phyloP scores from a whole-genome alignment of 2,329 filamentous ascomycete genomes.

The Claviceps citrina region DNA sequence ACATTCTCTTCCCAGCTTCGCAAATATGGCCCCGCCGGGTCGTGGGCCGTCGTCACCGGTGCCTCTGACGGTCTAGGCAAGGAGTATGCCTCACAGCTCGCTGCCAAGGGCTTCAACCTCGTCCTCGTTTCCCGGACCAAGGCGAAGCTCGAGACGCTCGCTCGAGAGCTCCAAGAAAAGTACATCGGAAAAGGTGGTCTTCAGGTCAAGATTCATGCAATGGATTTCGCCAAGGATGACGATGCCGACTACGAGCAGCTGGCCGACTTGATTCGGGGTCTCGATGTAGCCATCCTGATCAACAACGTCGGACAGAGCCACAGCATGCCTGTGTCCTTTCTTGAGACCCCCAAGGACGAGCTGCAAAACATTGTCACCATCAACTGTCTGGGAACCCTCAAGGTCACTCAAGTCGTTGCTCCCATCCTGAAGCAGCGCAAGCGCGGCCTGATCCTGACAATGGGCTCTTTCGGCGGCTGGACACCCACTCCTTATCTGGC shows the following conservation, averaged over 20 bases:
- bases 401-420: conserved; percentile 70
- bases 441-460: conserved; percentile 80
- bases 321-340: conserved; percentile 79
- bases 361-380: conserved; percentile 83
- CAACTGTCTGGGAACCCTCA: conserved; percentile 84
- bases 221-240: conserved; percentile 78
- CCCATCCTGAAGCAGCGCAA: conserved; percentile 74
- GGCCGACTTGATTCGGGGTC: conserved; percentile 47
- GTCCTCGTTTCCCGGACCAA: conserved; percentile 90
- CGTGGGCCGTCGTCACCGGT: conserved; percentile 88
- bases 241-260: conserved; percentile 68
- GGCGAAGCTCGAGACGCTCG: conserved; percentile 70
- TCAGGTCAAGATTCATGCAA: conserved; percentile 64
- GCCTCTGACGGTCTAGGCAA: conserved; percentile 95
- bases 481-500: conserved; percentile 83
- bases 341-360: conserved; percentile 63
- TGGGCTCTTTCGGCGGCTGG: conserved; percentile 92
- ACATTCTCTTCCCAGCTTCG: conserved; percentile 44
- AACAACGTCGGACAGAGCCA: conserved; percentile 97
- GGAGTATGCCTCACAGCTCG: conserved; percentile 84
- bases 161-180: conserved; percentile 57
- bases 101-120: conserved; percentile 83
- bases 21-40: conserved; percentile 79
- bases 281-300: conserved; percentile 76
- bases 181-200: conserved; percentile 42